These are phyloP conservation scores for Ustilago loliicola DNA, from an alignment of 1,284 basidiomycete genomes.

Conservation along the genomic window DNA sequence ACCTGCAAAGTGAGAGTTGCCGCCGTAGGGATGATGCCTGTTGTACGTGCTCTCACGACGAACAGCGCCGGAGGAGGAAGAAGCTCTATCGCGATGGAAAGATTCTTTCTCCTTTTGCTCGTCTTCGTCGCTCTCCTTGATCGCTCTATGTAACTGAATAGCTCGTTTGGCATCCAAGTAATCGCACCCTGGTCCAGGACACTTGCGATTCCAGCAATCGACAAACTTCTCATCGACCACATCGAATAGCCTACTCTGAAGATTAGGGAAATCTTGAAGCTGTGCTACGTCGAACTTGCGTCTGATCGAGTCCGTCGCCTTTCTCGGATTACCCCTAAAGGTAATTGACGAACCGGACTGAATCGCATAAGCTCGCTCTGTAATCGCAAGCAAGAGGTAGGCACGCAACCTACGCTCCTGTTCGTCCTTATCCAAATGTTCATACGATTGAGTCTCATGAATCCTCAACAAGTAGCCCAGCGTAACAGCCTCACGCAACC, in stretches of 20 bases:
- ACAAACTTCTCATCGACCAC: constrained; percentile 64
- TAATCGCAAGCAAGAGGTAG: constrained; percentile 66
- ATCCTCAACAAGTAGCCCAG: constrained; percentile 62
- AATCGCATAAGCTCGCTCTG: constrained; percentile 63
- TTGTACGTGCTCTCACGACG: constrained; percentile 9
- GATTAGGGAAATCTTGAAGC: constrained; percentile 59
- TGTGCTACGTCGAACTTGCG: constrained; percentile 51
- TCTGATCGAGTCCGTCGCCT: constrained; percentile 49
- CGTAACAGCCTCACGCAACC: constrained; percentile 61
- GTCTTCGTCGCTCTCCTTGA: constrained; percentile 52
- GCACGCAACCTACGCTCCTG: constrained; percentile 62
- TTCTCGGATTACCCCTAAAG: constrained; percentile 57
- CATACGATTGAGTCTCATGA: constrained; percentile 62
- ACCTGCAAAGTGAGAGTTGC: constrained; percentile 5
- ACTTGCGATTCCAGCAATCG: constrained; percentile 63
- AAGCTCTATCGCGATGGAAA: constrained; percentile 18
- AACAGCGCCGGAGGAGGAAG: constrained; percentile 11
- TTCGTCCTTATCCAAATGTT: constrained; percentile 60
- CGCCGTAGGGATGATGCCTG: constrained; percentile 29
- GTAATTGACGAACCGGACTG: constrained; percentile 58
- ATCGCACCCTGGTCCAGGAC: constrained; percentile 51
- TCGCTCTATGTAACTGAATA: constrained; percentile 51
- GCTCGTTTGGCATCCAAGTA: constrained; percentile 49
- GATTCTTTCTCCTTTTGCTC: constrained; percentile 44
- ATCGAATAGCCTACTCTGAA: constrained; percentile 51